Conservation (phyloP, 202 grass and related monocot genomes). For the Schoenoplectus tabernaemontani region DNA sequence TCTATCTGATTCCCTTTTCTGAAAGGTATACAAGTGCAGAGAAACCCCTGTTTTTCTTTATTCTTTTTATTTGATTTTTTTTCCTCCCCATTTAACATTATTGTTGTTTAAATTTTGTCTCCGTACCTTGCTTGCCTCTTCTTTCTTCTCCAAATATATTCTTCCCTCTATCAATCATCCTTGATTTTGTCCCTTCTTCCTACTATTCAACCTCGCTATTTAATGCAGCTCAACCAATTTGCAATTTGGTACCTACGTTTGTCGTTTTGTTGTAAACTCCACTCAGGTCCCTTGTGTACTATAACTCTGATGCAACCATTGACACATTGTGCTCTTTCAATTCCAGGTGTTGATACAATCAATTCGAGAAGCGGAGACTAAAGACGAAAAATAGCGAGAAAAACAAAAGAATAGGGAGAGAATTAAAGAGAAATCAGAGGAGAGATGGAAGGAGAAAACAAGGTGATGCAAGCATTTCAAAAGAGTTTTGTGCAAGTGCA, state of each 20-base stretch:
- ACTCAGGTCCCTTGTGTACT: neutral
- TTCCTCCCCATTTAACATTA: conserved; percentile 7
- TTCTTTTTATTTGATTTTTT: neutral
- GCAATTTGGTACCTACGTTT: conserved; percentile 19
- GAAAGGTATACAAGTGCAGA: conserved; percentile 27
- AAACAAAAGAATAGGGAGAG: neutral
- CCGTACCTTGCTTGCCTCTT: conserved; percentile 9
- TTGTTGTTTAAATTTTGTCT: conserved; percentile 9
- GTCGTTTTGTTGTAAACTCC: neutral
- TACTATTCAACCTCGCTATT: neutral
- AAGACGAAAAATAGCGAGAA: neutral
- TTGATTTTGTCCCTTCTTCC: conserved; percentile 17
- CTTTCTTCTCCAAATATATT: conserved; percentile 12
- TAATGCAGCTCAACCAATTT: neutral
- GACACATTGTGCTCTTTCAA: conserved; percentile 10
- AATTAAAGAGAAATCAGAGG: neutral
- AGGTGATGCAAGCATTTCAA: conserved; percentile 65
- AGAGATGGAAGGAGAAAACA: conserved; percentile 37
- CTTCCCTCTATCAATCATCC: neutral
- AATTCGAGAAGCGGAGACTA: neutral
- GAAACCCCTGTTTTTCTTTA: conserved; percentile 3
- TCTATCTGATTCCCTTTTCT: conserved; percentile 27
- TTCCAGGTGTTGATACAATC: too few species aligned
- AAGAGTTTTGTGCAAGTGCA: conserved; percentile 88
- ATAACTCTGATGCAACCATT: neutral